phyloP scores from a whole-genome alignment of 805 yeast species.

The Saccharomycopsis babjevae region DNA sequence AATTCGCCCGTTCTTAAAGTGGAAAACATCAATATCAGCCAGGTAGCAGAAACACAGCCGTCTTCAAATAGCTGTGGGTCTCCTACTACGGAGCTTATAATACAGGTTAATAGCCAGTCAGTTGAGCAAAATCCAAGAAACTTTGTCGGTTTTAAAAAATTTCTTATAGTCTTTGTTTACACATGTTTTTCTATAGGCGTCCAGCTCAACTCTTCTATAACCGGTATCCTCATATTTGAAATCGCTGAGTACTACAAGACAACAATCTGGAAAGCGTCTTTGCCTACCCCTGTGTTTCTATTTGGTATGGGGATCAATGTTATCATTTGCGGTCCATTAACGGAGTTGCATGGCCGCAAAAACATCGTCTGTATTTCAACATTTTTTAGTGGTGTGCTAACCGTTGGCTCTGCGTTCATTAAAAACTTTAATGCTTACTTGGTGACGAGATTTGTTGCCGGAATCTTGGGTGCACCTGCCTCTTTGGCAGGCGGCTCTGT shows the following conservation, averaged over 20 bases:
- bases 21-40: not conserved
- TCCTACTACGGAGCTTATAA: not conserved
- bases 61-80: not conserved
- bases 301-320: slow-evolving; percentile 11
- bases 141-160: slow-evolving; percentile 3
- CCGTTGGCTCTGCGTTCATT: not conserved
- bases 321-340: slow-evolving; percentile 11
- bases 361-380: slow-evolving; percentile 11
- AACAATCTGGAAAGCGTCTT: not conserved
- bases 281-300: slow-evolving; percentile 7
- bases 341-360: slow-evolving; percentile 14
- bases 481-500: slow-evolving; percentile 12
- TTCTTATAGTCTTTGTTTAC: slow-evolving; percentile 4
- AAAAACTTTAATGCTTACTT: slow-evolving; percentile 1
- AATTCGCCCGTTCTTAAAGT: not conserved
- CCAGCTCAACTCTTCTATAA: slow-evolving; percentile 12
- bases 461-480: slow-evolving; percentile 14
- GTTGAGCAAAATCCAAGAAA: slow-evolving; percentile 6
- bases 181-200: slow-evolving; percentile 11
- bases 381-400: slow-evolving; percentile 8
- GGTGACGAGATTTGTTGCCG: slow-evolving; percentile 5
- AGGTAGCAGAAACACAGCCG: not conserved
- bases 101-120: not conserved
- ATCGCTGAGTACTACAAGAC: not conserved
- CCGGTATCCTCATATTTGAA: slow-evolving; percentile 9